Evolutionary conservation across 306 rosid species (phyloP), one percentile per base, ranked within the genome.

Genomic region (Casuarina glauca): DNA sequence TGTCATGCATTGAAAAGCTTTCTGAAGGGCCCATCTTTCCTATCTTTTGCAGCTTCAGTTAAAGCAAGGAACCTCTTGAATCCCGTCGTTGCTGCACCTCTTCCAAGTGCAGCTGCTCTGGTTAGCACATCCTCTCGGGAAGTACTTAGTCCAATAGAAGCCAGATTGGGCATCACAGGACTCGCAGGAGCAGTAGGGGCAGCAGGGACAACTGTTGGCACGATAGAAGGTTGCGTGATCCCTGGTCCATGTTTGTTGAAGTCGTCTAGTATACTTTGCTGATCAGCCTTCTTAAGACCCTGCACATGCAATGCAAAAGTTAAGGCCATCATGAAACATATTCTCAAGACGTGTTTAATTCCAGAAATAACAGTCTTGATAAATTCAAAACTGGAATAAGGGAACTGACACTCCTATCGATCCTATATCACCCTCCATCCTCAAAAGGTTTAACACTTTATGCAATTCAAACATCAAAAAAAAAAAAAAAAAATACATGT

Each of bases 61-160:
- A 95, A 84, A 45, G 99, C 99, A n/a, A 95, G 89, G 87, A 95
- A 93, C 76, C 99, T 91, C 88, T 90, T 95, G 90, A 95, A 95
- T 52, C 99, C 99, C 2, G 97, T 91, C 5, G 99, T 91, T 80
- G 99, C 99, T 3, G 99, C 99, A 72, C 99, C 99, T 70, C 97
- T 91, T 85, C 99, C 99, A 39, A 95, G 96, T 17, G 97, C 99
- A 73, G 99, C 97, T 42, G 99, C 99, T 80, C 97, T 84, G 41
- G 99, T 88, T 38, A 95, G 86, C 72, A 95, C 99, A 78, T 95
- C 97, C 75, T 95, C 98, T 74, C 94, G 76, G 3, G 97, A 87
- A 46, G 92, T 89, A 1, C 82, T 57, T 38, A 93, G 89, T 70
- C 93, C 97, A 20, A 77, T 74, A 3, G 93, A 80, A 43, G 86